Percentiles rank a stretch among this genome's conserved stretches.
Conservation (phyloP, 768 basidiomycete genomes). For the Lactifluus piperatus region DNA sequence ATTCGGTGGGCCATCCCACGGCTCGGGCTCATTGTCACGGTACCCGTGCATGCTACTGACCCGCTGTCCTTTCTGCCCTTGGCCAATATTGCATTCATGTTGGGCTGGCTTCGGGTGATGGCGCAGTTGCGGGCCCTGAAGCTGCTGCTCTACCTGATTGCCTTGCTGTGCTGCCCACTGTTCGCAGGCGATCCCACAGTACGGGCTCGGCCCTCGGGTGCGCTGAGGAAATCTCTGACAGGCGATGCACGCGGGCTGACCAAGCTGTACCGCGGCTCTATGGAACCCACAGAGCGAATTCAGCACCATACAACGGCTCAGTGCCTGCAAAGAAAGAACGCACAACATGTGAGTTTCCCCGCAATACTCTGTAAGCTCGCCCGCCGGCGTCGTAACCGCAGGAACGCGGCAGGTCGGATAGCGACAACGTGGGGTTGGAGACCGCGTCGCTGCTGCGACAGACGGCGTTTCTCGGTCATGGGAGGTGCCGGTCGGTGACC, state of each 20-base stretch:
- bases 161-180: neutral
- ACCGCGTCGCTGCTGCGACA: neutral
- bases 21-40: too few relatives aligned
- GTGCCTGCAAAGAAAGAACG: neutral
- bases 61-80: too few relatives aligned
- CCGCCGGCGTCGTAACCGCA: neutral
- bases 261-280: conserved; percentile 3
- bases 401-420: neutral
- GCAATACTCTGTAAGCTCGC: conserved; percentile 4
- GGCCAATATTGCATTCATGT: too few relatives aligned
- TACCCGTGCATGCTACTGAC: too few relatives aligned
- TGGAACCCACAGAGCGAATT: neutral
- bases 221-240: conserved; percentile 1
- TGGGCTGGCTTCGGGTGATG: neutral
- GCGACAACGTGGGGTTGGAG: neutral
- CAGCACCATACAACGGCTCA: neutral
- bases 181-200: conserved; percentile 8
- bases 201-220: neutral
- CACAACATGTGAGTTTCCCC: conserved; percentile 2
- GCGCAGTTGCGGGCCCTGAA: neutral
- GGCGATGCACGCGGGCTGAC: conserved; percentile 1
- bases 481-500: neutral
- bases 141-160: neutral
- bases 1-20: too few relatives aligned
- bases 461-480: neutral